Evolutionary conservation across 306 rosid species (phyloP).

Genomic region (Prosopis cineraria): DNA sequence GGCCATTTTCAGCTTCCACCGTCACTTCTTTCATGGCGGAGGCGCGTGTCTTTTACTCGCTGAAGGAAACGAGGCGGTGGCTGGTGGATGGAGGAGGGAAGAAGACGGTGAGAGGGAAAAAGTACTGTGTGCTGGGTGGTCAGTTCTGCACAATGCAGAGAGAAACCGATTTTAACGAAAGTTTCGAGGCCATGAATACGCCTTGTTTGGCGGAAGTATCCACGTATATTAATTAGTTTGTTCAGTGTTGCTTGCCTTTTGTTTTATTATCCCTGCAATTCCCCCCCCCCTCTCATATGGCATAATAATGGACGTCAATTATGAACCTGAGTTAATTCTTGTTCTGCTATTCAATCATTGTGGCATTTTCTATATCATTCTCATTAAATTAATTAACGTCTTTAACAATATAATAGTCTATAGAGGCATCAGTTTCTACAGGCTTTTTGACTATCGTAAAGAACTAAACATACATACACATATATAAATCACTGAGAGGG

Average conservation of each 20-base stretch:
- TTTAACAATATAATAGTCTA: too few relatives aligned
- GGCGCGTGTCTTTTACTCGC: not conserved
- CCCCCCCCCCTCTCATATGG: too few relatives aligned
- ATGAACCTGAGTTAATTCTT: too few relatives aligned
- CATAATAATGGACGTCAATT: too few relatives aligned
- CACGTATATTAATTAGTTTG: not conserved
- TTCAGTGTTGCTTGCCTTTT: not conserved
- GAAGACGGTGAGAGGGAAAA: too few relatives aligned
- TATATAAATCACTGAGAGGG: too few relatives aligned
- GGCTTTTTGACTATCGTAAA: too few relatives aligned
- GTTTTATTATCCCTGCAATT: not conserved
- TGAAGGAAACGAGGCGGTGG: not conserved
- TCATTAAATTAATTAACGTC: too few relatives aligned
- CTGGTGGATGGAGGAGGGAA: not conserved
- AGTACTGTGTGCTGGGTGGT: not conserved
- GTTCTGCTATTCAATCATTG: too few relatives aligned
- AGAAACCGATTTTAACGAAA: not conserved
- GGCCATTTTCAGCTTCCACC: constrained; percentile 33
- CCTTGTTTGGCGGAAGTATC: not conserved
- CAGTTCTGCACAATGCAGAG: not conserved
- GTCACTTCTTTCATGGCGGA: constrained; percentile 39
- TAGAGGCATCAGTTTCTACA: too few relatives aligned
- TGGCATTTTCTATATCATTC: too few relatives aligned
- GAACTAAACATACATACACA: too few relatives aligned
- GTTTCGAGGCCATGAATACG: not conserved